These are phyloP conservation scores for Inonotus hispidus DNA, from an alignment of 1,284 basidiomycete species.

Conservation along the genomic window DNA sequence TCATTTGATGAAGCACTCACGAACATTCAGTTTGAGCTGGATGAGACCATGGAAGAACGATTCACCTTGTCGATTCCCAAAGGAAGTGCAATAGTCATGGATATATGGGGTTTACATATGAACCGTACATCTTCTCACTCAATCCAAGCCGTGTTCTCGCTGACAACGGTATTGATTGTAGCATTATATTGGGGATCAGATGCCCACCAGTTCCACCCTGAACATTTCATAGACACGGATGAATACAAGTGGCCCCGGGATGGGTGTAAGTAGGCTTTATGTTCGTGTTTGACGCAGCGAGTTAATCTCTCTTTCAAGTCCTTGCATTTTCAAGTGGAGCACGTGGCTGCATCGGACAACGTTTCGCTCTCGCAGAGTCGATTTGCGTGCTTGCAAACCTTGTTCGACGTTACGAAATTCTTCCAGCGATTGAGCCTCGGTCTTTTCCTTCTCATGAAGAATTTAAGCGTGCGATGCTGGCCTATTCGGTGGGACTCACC, in stretches of 20 bases:
- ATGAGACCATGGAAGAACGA: conserved; percentile 26
- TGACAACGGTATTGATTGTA: conserved; percentile 6
- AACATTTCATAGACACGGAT: conserved; percentile 41
- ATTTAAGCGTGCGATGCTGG: conserved; percentile 27
- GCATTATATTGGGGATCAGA: conserved; percentile 41
- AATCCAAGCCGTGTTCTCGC: no score
- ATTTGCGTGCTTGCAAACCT: conserved; percentile 33
- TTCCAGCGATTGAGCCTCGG: conserved; percentile 24
- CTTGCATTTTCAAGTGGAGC: conserved; percentile 40
- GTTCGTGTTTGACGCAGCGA: no score
- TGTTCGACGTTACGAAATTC: conserved; percentile 28
- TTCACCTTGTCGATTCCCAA: conserved; percentile 34
- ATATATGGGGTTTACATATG: conserved; percentile 34
- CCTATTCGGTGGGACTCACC: conserved; percentile 29
- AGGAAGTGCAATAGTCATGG: conserved; percentile 35
- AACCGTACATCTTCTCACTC: conserved; percentile 19
- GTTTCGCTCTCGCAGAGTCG: conserved; percentile 34
- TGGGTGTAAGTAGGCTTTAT: conserved; percentile 24
- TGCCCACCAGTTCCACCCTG: conserved; percentile 36
- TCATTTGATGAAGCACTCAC: conserved; percentile 6
- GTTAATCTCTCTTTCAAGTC: conserved; percentile 22
- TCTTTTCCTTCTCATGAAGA: conserved; percentile 21
- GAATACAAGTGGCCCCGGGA: conserved; percentile 35
- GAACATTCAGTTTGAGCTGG: conserved; percentile 17
- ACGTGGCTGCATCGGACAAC: conserved; percentile 40